phyloP scores from a whole-genome alignment of 306 rosid genomes.

The Prosopis cineraria region DNA sequence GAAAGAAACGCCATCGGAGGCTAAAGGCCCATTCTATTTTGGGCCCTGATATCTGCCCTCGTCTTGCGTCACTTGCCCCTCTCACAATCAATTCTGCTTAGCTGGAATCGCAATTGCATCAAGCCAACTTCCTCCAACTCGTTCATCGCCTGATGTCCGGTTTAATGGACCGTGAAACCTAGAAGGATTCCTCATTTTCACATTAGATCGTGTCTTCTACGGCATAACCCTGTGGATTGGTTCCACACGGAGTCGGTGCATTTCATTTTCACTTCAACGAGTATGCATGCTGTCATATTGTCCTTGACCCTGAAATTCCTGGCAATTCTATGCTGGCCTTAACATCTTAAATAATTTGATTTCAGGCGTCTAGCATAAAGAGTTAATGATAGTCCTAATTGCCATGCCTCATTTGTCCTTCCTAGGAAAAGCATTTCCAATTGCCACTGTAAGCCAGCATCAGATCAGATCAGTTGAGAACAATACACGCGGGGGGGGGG shows the following conservation, averaged over 20 bases:
- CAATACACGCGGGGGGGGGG: too few species aligned
- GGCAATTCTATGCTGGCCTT: not conserved
- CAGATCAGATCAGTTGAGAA: not conserved
- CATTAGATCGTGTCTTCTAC: slow-evolving; percentile 20
- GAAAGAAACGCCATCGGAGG: slow-evolving; percentile 15
- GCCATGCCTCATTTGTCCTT: not conserved
- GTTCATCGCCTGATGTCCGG: not conserved
- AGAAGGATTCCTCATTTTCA: not conserved
- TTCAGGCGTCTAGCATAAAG: not conserved
- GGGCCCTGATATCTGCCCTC: slow-evolving; percentile 2
- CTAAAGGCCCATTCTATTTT: not conserved
- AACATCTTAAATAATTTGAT: not conserved
- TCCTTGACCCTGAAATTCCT: not conserved
- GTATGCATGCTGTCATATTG: not conserved
- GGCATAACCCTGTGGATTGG: not conserved
- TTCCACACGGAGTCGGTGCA: not conserved
- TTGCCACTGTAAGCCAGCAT: not conserved
- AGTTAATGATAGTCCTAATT: not conserved
- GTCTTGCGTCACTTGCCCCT: slow-evolving; percentile 11
- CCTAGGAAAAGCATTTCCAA: not conserved
- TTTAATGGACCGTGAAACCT: not conserved
- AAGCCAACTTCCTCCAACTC: not conserved
- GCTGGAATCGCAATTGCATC: not conserved
- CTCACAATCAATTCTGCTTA: not conserved
- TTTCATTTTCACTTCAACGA: not conserved